phyloP scores from a whole-genome alignment of 2,329 filamentous ascomycete genomes.

The Aspergillus sp. region DNA sequence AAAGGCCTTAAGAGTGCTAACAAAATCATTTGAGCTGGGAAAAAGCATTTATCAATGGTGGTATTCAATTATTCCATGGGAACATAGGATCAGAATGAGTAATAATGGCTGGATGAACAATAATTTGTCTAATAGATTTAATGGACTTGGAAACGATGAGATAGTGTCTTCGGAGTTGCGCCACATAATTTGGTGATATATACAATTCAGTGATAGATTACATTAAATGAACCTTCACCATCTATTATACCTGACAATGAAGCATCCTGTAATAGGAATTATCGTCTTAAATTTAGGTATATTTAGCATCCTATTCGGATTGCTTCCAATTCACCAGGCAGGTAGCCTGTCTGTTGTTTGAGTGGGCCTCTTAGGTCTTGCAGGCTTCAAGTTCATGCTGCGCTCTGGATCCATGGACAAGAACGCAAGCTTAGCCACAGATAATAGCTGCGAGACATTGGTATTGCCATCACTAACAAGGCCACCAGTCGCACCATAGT shows the following conservation, averaged over 20 bases:
- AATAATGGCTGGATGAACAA: too few relatives aligned
- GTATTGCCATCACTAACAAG: conserved; percentile 9
- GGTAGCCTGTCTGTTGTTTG: neutral
- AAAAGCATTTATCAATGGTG: too few relatives aligned
- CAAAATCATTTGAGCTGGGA: too few relatives aligned
- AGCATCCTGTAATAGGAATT: too few relatives aligned
- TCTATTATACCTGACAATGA: neutral
- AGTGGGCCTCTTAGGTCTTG: neutral
- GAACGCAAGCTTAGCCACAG: conserved; percentile 8
- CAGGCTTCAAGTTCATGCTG: neutral
- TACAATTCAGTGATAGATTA: neutral
- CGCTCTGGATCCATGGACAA: neutral
- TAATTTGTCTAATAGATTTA: too few relatives aligned
- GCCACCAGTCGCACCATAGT: conserved; percentile 8
- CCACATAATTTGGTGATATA: too few relatives aligned
- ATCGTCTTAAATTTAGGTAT: neutral
- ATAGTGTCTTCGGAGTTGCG: too few relatives aligned
- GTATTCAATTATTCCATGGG: too few relatives aligned
- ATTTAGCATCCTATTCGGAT: neutral
- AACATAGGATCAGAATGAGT: too few relatives aligned
- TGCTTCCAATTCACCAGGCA: neutral
- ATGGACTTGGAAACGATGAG: too few relatives aligned
- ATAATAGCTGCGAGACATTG: conserved; percentile 10
- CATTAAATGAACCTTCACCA: neutral
- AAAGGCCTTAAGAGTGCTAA: too few relatives aligned